Percentiles rank a stretch among this genome's conserved stretches.
phyloP scores from a whole-genome alignment of 169 alveolate species.

The Plasmodium yoelii region DNA sequence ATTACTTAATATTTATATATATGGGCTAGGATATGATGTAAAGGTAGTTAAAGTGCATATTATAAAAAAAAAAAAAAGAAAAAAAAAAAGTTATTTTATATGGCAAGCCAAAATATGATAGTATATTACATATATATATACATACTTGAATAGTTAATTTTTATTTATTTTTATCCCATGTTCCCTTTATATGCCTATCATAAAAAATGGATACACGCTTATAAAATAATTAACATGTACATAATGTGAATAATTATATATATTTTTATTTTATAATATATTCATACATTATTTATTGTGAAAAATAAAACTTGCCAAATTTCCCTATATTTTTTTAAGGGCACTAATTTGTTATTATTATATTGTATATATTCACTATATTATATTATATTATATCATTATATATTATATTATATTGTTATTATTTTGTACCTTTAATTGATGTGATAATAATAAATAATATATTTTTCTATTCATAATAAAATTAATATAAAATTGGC shows the following conservation, averaged over 20 bases:
- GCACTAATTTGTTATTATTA: too few relatives aligned
- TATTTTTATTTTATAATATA: not conserved
- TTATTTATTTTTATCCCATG: not conserved
- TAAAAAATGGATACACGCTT: not conserved
- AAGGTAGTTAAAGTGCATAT: conserved; percentile 10
- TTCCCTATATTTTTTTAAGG: too few relatives aligned
- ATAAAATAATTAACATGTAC: not conserved
- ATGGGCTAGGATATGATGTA: not conserved
- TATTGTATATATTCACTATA: too few relatives aligned
- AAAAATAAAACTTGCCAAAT: too few relatives aligned
- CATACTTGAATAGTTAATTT: not conserved
- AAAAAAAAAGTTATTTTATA: not conserved
- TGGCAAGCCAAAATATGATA: not conserved
- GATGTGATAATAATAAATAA: too few relatives aligned
- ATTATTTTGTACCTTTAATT: too few relatives aligned
- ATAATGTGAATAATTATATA: not conserved
- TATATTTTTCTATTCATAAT: too few relatives aligned
- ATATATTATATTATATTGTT: too few relatives aligned
- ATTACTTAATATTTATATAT: not conserved
- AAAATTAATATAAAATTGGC: too few relatives aligned
- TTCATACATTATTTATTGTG: too few relatives aligned
- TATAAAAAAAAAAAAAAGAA: not conserved
- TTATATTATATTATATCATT: too few relatives aligned
- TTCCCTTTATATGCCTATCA: not conserved
- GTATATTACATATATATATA: too few relatives aligned